A percentile compares a stretch with the other conserved stretches of the same genome.
These are phyloP conservation scores for Spiraea crenata DNA, from an alignment of 331 rosid genomes.

Conservation along the genomic window DNA sequence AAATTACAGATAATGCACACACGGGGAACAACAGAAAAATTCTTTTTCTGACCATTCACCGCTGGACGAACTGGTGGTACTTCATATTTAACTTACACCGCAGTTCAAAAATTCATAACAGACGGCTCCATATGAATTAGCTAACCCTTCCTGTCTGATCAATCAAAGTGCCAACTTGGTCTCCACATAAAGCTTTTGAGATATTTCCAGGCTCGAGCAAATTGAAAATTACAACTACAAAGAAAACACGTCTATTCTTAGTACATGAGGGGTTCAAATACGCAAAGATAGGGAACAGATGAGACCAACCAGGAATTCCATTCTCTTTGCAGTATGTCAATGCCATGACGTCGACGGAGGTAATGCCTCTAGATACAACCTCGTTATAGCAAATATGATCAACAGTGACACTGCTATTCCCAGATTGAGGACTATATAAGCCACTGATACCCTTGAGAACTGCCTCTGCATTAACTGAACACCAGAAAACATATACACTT, in stretches of 20 bases:
- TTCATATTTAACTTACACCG: neutral
- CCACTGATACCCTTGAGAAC: slow-evolving; percentile 82
- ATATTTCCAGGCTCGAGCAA: slow-evolving; percentile 88
- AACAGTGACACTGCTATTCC: slow-evolving; percentile 61
- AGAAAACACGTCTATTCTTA: neutral
- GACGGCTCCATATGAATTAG: slow-evolving; percentile 19
- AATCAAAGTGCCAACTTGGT: slow-evolving; percentile 84
- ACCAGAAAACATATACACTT: neutral
- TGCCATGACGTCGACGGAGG: slow-evolving; percentile 67
- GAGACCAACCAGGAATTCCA: slow-evolving; percentile 72
- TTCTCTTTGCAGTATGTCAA: slow-evolving; percentile 79
- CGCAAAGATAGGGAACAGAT: neutral
- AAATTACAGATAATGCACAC: neutral
- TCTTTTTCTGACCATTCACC: neutral
- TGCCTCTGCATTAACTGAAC: slow-evolving; percentile 74
- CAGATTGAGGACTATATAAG: slow-evolving; percentile 72
- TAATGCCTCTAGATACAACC: slow-evolving; percentile 62
- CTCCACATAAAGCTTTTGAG: slow-evolving; percentile 91
- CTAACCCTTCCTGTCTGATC: slow-evolving; percentile 73
- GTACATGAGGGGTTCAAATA: neutral
- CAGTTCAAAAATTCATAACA: neutral
- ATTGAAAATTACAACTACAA: slow-evolving; percentile 80
- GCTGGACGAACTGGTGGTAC: no score
- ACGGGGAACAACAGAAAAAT: neutral
- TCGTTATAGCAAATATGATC: slow-evolving; percentile 84